Evolutionary conservation across 805 yeast species (phyloP), one percentile per base, ranked within the genome.

Genomic region (Wickerhamiella lipophila): DNA sequence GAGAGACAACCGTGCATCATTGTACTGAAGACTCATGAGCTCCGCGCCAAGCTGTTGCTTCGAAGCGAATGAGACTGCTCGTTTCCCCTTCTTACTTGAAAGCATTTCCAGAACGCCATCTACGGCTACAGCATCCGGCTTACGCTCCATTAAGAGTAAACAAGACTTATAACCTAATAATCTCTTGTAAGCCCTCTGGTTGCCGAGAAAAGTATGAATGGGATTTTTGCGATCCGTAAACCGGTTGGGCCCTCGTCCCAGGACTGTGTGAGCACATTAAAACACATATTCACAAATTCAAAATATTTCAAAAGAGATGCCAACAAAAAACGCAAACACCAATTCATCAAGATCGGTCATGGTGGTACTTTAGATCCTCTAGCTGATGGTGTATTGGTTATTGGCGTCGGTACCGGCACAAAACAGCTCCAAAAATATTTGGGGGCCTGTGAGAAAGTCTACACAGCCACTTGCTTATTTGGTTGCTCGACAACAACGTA

Each of bases 321-420:
- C 38, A 54, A 50, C 21, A 34, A 35, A 18, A 40, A 29, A 35
- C 42, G 35, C 38, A 46, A 35, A 18, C 41, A 40, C 25, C 49
- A 52, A 25, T 55, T 50, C 36, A 78, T 88, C 29, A 92, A 92
- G 60, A 81, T 89, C 71, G 99, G 99, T 1, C 99, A 92, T 64
- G 99, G 98, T 16, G 99, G 99, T 8, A 92, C 99, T 0, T 69
- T 92, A 34, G 99, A 92, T 60, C 96, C 97, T 0, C 66, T 84
- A 39, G 99, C 99, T 0, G 79, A 87, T n/a, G 99, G 99, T 9
- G 88, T 89, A 0, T 64, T 69, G 29, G 89, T 94, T 1, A 72
- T 92, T 49, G 99, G 98, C 4, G 76, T 92, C n/a, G 96, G 96
- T 5, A 53, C 71, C 1, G 98, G 98, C 2, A 92, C 99, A 1